Base-by-base conservation (phyloP, 2,329 filamentous ascomycete species). In the Talaromyces verruculosus region DNA sequence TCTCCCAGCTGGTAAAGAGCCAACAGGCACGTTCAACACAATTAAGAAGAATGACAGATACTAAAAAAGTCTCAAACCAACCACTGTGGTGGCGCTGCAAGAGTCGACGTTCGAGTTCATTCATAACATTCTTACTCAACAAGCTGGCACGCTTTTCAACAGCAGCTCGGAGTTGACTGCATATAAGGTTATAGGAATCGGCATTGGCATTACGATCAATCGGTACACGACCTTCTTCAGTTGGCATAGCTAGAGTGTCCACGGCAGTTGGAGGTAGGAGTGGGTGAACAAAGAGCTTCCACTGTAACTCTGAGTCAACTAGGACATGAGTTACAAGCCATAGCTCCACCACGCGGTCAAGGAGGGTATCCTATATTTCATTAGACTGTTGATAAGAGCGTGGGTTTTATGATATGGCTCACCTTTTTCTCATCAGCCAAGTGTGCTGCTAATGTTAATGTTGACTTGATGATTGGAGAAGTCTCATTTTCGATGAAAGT, bases 11-110 rank as follows among this genome's bases (percentile, higher is more conserved):
- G 37, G 79, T 82, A 75, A 85, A 88, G 2, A 87, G 76, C 80
- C 84, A 86, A 71, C 84, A 84, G 75, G 85, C 86, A 63, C 85
- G 81, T 74, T 88, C 86, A 15, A 87, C 83, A 68, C 84, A 87
- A 66, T 84, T 85, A 28, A 88, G 76, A 0, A 88, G 77, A 17
- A 88, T 79, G n/a, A 88, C 78, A 0, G 85, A 81, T 5, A 84
- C 82, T n/a, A 88, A 75, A 71, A 87, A 87, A 0, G 85, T 88
- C 67, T 85, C 83, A 65, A 88, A 87, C 55, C 81, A 81, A 61
- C 83, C 84, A 25, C 81, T 82, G 72, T 86, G 83, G 70, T 85
- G 83, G 13, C 85, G 83, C 69, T 86, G 84, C 7, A 88, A 78
- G 4, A 88, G 76, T n/a, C 85, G 82, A 19, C 84, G 82, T 71